These are phyloP conservation scores for Recurvomyces mirabilis DNA, from an alignment of 495 filamentous ascomycete species.

Conservation along the genomic window DNA sequence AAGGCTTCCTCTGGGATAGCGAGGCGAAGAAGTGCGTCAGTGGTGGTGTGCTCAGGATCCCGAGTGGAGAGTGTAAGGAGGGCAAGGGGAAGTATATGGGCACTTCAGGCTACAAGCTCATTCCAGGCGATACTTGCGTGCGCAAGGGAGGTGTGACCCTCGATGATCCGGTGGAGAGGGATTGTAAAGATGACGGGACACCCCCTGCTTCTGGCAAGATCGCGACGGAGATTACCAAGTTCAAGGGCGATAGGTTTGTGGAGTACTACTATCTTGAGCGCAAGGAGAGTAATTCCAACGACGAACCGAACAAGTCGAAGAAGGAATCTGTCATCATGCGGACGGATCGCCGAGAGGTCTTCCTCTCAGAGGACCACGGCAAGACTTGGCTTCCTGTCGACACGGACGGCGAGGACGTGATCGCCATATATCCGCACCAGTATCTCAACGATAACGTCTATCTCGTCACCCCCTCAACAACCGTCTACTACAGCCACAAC, in stretches of 20 bases:
- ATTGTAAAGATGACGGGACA: conserved; percentile 40
- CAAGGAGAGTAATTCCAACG: conserved; percentile 42
- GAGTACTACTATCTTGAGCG: conserved; percentile 80
- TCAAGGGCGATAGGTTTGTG: conserved; percentile 43
- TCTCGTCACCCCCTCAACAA: conserved; percentile 58
- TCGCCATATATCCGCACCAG: conserved; percentile 57
- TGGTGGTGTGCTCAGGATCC: conserved; percentile 38
- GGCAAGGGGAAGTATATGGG: conserved; percentile 61
- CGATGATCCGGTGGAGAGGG: conserved; percentile 48
- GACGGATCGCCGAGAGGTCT: conserved; percentile 52
- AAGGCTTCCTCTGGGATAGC: conserved; percentile 65
- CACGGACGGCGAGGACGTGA: conserved; percentile 46
- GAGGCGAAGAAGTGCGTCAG: conserved; percentile 47
- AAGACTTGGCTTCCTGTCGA: conserved; percentile 64
- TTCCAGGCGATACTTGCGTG: conserved; percentile 81
- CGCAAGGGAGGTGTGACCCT: conserved; percentile 40
- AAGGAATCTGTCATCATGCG: conserved; percentile 84
- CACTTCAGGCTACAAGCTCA: conserved; percentile 79
- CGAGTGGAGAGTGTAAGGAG: conserved; percentile 55
- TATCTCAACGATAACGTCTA: conserved; percentile 75
- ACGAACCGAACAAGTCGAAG: too few species aligned
- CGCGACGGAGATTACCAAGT: conserved; percentile 40
- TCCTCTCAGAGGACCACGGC: conserved; percentile 70
- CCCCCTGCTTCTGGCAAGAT: conserved; percentile 51
- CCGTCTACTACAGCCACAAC: conserved; percentile 67